Base-by-base conservation (phyloP, 1,284 basidiomycete species). In the Pulchroboletus neoregius region DNA sequence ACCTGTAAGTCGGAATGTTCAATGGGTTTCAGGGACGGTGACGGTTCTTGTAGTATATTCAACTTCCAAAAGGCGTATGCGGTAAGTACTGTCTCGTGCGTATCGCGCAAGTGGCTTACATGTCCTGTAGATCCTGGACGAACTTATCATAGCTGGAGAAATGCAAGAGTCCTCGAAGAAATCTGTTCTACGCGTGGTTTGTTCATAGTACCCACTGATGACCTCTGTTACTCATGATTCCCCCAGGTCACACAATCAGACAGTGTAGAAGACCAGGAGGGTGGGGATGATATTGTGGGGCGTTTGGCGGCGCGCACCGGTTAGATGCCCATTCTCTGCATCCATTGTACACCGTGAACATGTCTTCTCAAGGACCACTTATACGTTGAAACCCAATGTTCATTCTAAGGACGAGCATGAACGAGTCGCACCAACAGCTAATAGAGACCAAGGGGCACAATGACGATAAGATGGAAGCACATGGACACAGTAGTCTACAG, bases 101-200 rank as follows among this genome's bases (percentile, higher is more conserved):
- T 46, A 24, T 45, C 7, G 45, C 28, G 2, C 47, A 26, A 34
- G 34, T 13, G 20, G 49, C 49, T 55, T 27, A 60, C 27, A 30
- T 30, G 43, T 39, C 5, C 3, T 16, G 35, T 58, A 92, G 90
- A 96, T 97, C 57, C 74, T 99, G 46, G 96, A 99, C 67, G 96
- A 99, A 68, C 78, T 99, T 43, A 94, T 99, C 67, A 97, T 99
- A 52, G 88, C 94, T 5, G 96, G 96, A 36, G 96, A 99, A 69
- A 75, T 99, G 58, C 95, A 99, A 71, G 96, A 99, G 65, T 94
- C 94, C 1, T 94, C 91, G 24, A 99, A 99, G 79, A 99, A 99
- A 71, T 91, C 92, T 5, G 95, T 99, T 6, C 72, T 99, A 42
- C 77, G 91, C 50, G 87, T 90, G 45, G 89, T 91, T 53, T 58